Evolutionary conservation across 2,329 filamentous ascomycete species (phyloP), one percentile per base, ranked within the genome.

Genomic region (Claviceps digitariae): DNA sequence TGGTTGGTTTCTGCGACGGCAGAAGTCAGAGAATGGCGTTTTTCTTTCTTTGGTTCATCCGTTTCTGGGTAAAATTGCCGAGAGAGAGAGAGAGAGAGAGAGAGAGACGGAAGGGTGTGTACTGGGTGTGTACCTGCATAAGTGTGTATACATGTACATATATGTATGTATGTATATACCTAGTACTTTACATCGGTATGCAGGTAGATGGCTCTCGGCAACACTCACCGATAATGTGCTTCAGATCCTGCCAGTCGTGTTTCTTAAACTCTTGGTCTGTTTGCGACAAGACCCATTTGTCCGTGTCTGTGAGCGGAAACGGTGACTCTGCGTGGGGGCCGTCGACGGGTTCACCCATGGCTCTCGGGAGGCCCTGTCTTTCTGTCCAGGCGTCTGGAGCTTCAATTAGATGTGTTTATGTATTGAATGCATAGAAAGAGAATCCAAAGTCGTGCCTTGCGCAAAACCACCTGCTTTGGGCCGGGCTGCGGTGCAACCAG

Each of bases 191-290:
- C n/a, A n/a, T n/a, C n/a, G n/a, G n/a, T n/a, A n/a, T n/a, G n/a
- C n/a, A n/a, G n/a, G 12, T 21, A 44, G 41, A 9, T 15, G 27
- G 45, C 4, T 29, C 4, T 8, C 4, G 27, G 17, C 25, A 36
- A 52, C 41, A 58, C 75, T 61, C 66, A 83, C 80, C 70, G 58
- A 90, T 82, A 53, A 93, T 78, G 10, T 78, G 71, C 63, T 77
- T 80, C 57, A 93, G 76, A 54, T 86, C 76, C 13, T 81, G 74
- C 91, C 90, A 96, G 48, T 79, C 75, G 67, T 90, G 82, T 46
- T 76, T 75, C 56, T 74, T 71, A 66, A 86, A 95, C 49, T 86
- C 76, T 21, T 83, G 77, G 63, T 96, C 89, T 1, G 79, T 80
- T 58, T 77, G 73, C 31, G 78, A 78, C 17, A 83, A 67, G 38